Evolutionary conservation across 108 stramenopile genomes (phyloP), one percentile per base, ranked within the genome.

Genomic region (Pseudonitzschia delicatissima): DNA sequence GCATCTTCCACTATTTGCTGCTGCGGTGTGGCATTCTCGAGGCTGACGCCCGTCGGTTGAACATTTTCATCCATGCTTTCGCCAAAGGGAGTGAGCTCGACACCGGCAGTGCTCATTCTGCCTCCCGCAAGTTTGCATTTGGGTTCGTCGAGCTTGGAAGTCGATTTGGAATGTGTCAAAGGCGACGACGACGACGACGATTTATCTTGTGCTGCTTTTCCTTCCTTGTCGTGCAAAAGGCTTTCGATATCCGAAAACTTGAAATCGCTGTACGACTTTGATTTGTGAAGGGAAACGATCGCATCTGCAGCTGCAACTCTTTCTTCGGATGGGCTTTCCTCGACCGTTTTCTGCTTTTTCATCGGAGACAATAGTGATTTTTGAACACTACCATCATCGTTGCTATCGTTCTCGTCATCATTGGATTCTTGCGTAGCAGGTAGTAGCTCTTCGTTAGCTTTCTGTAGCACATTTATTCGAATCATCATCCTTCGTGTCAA

Each of bases 71-170:
- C 26, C 55, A 25, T 31, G 3, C 58, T 64, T 17, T 71, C 72
- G 36, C 6, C 32, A 32, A 29, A 74, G 8, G 48, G 57, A 26
- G 47, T 68, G 62, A 71, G 37, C 20, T 59, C 26, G 36, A 67
- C 55, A n/a, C 65, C 50, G 5, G 33, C 0, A 4, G 64, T 62
- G 33, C 28, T 64, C 79, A 80, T 80, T 48, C 82, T 59, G 25
- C 82, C 82, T 29, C 82, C 82, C 1, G 76, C 71, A 2, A 83
- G 75, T 59, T 79, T 83, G 66, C 72, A 83, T 36, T 48, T 59
- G 12, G 68, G 65, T 12, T 67, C 50, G 33, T 68, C 37, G 35
- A 2, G 26, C 57, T 18, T 57, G 1, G 57, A 2, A 9, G 57
- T 36, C 5, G 57, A 3, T 57, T 36, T 36, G n/a, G n/a, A n/a